These are phyloP conservation scores for Pichia membranifaciens DNA, from an alignment of 805 yeast genomes.

Conservation along the genomic window DNA sequence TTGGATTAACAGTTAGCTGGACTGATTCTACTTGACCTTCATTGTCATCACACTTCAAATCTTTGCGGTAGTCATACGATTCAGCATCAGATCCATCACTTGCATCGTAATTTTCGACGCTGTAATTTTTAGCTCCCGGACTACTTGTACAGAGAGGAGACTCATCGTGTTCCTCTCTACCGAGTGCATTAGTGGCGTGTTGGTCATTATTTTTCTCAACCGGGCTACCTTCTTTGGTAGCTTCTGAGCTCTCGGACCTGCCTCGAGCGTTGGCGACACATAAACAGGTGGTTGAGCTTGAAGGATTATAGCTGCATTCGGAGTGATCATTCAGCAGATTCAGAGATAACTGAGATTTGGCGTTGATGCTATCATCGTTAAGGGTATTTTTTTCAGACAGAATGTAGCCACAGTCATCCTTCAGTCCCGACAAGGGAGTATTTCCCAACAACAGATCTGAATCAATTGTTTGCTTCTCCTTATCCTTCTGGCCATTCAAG, in stretches of 20 bases:
- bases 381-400: slow-evolving; percentile 13
- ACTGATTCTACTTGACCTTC: slow-evolving; percentile 6
- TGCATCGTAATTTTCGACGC: no score
- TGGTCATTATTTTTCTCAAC: no score
- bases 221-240: no score
- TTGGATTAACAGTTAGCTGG: slow-evolving; percentile 42
- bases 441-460: neutral
- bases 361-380: neutral
- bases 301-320: neutral
- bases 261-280: neutral
- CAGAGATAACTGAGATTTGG: slow-evolving; percentile 2
- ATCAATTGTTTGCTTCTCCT: neutral
- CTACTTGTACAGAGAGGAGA: neutral
- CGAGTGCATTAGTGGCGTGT: no score
- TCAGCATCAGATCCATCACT: neutral
- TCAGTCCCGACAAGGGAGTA: slow-evolving; percentile 6
- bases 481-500: neutral
- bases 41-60: slow-evolving; percentile 12
- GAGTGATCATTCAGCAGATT: neutral
- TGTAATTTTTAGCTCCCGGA: no score
- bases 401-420: slow-evolving; percentile 16
- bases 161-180: neutral
- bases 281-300: neutral
- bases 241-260: neutral
- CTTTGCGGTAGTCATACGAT: slow-evolving; percentile 21